Percentiles rank a stretch among this genome's conserved stretches.
phyloP scores from a whole-genome alignment of 257 asterid genomes.

The Nyctanthes arbortristis region DNA sequence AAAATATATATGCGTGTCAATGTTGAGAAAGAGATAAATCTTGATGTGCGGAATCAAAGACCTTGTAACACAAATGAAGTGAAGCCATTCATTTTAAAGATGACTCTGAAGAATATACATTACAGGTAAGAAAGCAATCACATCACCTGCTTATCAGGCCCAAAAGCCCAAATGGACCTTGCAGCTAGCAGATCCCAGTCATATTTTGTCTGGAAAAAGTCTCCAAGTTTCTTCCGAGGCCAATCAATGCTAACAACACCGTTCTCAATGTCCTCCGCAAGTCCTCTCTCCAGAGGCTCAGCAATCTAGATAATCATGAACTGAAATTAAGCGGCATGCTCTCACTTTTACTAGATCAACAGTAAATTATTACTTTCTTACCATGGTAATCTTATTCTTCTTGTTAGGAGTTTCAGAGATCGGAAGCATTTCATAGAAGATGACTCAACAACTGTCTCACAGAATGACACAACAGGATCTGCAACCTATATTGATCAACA shows the following conservation, averaged over 20 bases:
- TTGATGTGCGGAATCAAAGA: constrained; percentile 8
- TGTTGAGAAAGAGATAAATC: background rate
- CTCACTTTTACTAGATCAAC: constrained; percentile 1
- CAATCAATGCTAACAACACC: constrained; percentile 89
- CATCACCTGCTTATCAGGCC: constrained; percentile 92
- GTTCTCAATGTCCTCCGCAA: constrained; percentile 95
- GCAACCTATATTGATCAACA: constrained; percentile 66
- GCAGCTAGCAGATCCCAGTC: constrained; percentile 99
- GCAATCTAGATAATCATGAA: constrained; percentile 66
- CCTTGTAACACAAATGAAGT: background rate
- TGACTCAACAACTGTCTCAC: constrained; percentile 97
- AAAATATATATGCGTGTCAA: constrained; percentile 14
- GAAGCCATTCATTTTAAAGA: constrained; percentile 3
- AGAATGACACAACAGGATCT: constrained; percentile 97
- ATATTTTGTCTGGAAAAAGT: constrained; percentile 86
- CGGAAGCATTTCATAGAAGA: constrained; percentile 97
- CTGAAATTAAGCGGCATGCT: background rate
- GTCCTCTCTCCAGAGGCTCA: constrained; percentile 97
- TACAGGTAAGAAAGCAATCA: background rate
- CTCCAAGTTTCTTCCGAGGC: constrained; percentile 90
- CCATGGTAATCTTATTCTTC: constrained; percentile 98
- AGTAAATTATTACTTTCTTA: constrained; percentile 27
- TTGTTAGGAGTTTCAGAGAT: constrained; percentile 99
- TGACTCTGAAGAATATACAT: too few species aligned
- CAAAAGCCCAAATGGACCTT: constrained; percentile 98